Percentiles rank a stretch among this genome's conserved stretches.
Conservation (phyloP, 345 rosid genomes). For the Linum lewisii region DNA sequence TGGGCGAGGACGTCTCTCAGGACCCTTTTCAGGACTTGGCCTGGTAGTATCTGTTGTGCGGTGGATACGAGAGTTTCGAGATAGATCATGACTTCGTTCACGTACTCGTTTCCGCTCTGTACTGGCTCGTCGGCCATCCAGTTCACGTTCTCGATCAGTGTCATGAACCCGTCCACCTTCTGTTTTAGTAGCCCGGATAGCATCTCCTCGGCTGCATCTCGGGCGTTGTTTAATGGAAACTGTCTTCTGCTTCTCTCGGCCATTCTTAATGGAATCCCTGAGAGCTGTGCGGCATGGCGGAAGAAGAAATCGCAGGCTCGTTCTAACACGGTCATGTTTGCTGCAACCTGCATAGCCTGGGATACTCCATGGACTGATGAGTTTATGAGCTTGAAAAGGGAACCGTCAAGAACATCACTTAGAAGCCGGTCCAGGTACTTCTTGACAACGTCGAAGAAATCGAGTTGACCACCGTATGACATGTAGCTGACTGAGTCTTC, state of each 20-base stretch:
- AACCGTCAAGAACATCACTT: slow-evolving; percentile 76
- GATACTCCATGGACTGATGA: slow-evolving; percentile 79
- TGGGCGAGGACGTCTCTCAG: slow-evolving; percentile 71
- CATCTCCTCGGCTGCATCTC: slow-evolving; percentile 81
- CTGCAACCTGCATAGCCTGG: slow-evolving; percentile 97
- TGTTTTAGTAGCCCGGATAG: slow-evolving; percentile 82
- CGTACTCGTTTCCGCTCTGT: slow-evolving; percentile 84
- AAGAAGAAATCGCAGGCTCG: slow-evolving; percentile 97
- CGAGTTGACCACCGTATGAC: slow-evolving; percentile 94
- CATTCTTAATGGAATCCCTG: slow-evolving; percentile 86
- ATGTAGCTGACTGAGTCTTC: slow-evolving; percentile 95
- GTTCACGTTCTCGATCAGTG: slow-evolving; percentile 81
- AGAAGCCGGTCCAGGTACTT: slow-evolving; percentile 88
- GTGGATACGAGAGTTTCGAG: slow-evolving; percentile 87
- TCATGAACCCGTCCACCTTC: slow-evolving; percentile 90
- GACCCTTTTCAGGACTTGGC: slow-evolving; percentile 68
- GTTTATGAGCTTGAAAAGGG: slow-evolving; percentile 65
- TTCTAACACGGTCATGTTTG: slow-evolving; percentile 90
- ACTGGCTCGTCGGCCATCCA: slow-evolving; percentile 86
- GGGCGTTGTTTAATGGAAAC: slow-evolving; percentile 77
- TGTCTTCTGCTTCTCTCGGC: slow-evolving; percentile 93
- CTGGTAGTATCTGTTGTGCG: slow-evolving; percentile 91
- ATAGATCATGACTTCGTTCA: slow-evolving; percentile 86
- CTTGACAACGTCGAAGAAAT: slow-evolving; percentile 81
- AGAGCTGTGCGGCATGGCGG: slow-evolving; percentile 91